Percentiles rank a stretch among this genome's conserved stretches.
These are phyloP conservation scores for Solanum verrucosum DNA, from an alignment of 257 asterid species.

Conservation along the genomic window DNA sequence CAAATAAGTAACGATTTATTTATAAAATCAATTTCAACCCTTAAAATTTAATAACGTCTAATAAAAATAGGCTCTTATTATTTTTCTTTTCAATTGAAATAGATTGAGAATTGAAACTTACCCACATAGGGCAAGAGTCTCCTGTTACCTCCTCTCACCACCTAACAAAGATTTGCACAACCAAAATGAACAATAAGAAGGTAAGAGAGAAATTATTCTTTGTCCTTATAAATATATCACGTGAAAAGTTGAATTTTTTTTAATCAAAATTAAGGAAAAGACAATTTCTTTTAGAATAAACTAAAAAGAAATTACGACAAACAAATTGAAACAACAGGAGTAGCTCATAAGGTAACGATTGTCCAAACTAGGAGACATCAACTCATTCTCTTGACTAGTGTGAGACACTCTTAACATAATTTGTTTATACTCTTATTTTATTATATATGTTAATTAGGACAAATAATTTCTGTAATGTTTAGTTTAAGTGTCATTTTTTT, in stretches of 20 bases:
- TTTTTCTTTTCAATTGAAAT: neutral
- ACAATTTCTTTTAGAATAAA: too few species aligned
- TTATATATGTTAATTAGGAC: neutral
- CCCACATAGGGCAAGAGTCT: slow-evolving; percentile 48
- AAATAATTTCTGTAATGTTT: neutral
- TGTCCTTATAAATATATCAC: too few species aligned
- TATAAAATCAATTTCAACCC: neutral
- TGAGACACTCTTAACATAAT: neutral
- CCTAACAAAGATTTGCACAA: slow-evolving; percentile 12
- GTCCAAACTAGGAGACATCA: neutral
- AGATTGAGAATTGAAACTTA: slow-evolving; percentile 1
- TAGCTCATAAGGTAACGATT: neutral
- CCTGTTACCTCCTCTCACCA: slow-evolving; percentile 46
- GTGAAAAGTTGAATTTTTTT: neutral
- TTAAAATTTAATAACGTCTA: neutral
- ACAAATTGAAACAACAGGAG: neutral
- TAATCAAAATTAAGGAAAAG: too few species aligned
- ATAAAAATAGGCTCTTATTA: neutral
- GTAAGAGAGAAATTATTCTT: neutral
- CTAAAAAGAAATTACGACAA: neutral
- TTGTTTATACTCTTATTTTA: neutral
- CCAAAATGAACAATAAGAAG: neutral
- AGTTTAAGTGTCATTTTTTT: neutral
- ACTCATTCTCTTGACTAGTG: neutral
- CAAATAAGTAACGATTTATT: neutral